Evolutionary conservation across 164 flowering plant species (phyloP).

Genomic region (Vitis labrusca): DNA sequence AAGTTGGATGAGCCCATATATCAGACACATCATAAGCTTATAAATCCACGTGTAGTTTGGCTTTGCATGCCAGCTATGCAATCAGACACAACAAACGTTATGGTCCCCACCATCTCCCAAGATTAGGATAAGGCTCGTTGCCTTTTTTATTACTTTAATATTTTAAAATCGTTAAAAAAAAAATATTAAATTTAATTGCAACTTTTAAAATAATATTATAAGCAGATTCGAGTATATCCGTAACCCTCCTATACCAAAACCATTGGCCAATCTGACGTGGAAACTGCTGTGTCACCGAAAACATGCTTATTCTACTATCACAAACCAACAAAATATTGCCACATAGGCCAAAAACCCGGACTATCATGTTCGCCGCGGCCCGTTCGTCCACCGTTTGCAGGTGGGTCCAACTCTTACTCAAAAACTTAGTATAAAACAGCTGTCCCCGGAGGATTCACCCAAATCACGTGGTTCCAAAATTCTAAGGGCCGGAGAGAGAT

Average conservation of each 20-base stretch:
- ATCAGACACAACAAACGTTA: too few relatives aligned
- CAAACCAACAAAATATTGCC: not conserved
- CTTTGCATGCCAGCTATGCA: too few relatives aligned
- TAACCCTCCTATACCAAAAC: not conserved
- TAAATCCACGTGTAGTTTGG: too few relatives aligned
- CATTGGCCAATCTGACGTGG: conserved; percentile 19
- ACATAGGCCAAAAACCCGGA: not conserved
- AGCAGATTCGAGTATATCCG: conserved; percentile 28
- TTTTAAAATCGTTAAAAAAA: not conserved
- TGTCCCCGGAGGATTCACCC: too few relatives aligned
- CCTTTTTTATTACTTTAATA: not conserved
- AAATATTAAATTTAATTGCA: too few relatives aligned
- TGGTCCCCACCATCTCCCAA: not conserved
- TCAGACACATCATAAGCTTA: too few relatives aligned
- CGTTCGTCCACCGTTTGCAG: conserved; percentile 15
- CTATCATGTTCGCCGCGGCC: conserved; percentile 23
- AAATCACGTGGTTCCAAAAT: too few relatives aligned
- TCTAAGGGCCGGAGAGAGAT: not conserved
- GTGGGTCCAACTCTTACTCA: conserved; percentile 10
- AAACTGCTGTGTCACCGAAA: conserved; percentile 11
- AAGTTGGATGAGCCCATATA: too few relatives aligned
- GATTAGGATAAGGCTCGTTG: not conserved
- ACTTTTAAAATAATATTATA: not conserved
- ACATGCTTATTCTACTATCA: not conserved
- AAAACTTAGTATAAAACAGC: too few relatives aligned